These are phyloP conservation scores for Blumeria hordei DNA, from an alignment of 2,329 filamentous ascomycete genomes.

Conservation along the genomic window DNA sequence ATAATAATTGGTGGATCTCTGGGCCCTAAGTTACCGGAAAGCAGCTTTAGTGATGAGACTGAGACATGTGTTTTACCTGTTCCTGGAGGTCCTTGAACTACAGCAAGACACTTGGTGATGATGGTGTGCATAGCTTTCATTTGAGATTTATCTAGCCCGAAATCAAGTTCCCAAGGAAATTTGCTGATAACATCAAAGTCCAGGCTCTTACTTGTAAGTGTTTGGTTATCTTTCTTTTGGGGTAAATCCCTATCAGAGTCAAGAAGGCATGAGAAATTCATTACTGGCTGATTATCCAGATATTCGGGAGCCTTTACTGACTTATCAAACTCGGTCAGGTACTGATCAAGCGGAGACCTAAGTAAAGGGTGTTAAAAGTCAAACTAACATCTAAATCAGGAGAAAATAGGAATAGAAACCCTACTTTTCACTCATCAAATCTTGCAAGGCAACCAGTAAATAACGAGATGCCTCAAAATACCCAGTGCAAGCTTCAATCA, in stretches of 20 bases:
- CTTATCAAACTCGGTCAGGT: conserved; percentile 27
- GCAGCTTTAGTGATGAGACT: conserved; percentile 39
- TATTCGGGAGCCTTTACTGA: conserved; percentile 26
- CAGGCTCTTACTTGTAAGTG: background rate
- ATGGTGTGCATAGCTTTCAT: conserved; percentile 42
- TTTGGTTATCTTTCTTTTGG: conserved; percentile 2
- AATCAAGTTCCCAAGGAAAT: conserved; percentile 25
- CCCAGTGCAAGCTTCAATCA: conserved; percentile 50
- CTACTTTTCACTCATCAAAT: conserved; percentile 13
- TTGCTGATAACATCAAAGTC: conserved; percentile 25
- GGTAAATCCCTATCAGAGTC: background rate
- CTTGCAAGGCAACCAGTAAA: conserved; percentile 47
- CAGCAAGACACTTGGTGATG: conserved; percentile 43
- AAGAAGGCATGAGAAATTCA: conserved; percentile 23
- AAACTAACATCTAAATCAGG: background rate
- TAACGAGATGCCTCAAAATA: conserved; percentile 62
- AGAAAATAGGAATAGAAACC: background rate
- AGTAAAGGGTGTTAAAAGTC: background rate
- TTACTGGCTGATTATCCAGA: conserved; percentile 22
- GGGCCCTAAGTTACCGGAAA: conserved; percentile 31
- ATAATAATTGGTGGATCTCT: conserved; percentile 48
- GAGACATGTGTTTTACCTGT: conserved; percentile 69
- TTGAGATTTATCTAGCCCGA: conserved; percentile 46
- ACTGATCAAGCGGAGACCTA: conserved; percentile 35
- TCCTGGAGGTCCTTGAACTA: conserved; percentile 60